Conservation (phyloP, 2,329 filamentous ascomycete genomes). For the Pestalotiopsis sp. region DNA sequence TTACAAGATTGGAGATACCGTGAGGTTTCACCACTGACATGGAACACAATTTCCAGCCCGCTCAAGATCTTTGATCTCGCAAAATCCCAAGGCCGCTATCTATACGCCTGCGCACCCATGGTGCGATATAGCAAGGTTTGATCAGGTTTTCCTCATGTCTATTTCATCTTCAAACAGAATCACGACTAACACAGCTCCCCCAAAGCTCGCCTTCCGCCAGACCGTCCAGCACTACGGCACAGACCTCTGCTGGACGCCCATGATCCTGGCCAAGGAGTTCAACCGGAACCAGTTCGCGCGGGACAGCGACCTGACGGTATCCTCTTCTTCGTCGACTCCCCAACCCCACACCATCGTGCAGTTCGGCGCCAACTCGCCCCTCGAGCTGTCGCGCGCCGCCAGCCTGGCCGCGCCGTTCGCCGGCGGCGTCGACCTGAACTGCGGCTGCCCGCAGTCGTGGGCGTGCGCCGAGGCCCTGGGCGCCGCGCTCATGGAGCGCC, state of each 20-base stretch:
- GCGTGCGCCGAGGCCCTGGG: conserved; percentile 70
- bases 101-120: conserved; percentile 69
- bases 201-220: conserved; percentile 66
- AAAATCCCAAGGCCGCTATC: conserved; percentile 52
- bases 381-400: conserved; percentile 65
- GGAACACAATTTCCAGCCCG: conserved; percentile 41
- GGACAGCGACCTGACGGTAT: conserved; percentile 67
- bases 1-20: background rate
- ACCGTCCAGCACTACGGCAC: conserved; percentile 66
- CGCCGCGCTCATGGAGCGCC: conserved; percentile 68
- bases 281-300: conserved; percentile 63
- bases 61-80: conserved; percentile 62
- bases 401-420: conserved; percentile 64
- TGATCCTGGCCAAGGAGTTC: conserved; percentile 72
- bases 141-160: no score
- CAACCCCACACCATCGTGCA: conserved; percentile 68
- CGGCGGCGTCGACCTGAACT: conserved; percentile 71
- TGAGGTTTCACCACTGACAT: background rate
- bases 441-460: conserved; percentile 75
- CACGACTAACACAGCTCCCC: conserved; percentile 15
- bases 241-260: conserved; percentile 72
- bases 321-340: conserved; percentile 40
- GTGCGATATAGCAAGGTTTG: conserved; percentile 65
- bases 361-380: conserved; percentile 65
- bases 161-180: background rate